Conservation (phyloP, 1,139 yeast genomes). For the Yamadazyma pseudoaaseri region DNA sequence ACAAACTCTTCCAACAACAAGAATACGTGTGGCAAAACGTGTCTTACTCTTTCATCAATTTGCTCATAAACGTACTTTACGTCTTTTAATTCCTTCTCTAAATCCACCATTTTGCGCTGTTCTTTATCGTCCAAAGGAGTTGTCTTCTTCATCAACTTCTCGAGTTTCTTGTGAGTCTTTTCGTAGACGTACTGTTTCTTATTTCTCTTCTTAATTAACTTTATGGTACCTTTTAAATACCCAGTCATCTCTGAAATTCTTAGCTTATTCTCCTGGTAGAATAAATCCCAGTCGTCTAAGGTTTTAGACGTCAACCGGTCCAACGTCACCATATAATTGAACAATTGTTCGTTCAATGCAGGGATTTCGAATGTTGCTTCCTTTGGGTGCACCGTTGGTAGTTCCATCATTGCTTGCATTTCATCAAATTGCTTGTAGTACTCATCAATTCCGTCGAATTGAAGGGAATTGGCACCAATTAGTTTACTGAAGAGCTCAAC, state of each 20-base stretch:
- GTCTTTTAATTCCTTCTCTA: slow-evolving; percentile 30
- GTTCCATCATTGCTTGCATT: slow-evolving; percentile 29
- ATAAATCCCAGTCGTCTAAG: slow-evolving; percentile 30
- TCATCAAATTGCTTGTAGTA: slow-evolving; percentile 37
- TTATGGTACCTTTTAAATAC: slow-evolving; percentile 35
- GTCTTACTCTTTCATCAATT: slow-evolving; percentile 38
- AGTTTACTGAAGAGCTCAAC: slow-evolving; percentile 31
- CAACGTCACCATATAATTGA: slow-evolving; percentile 28
- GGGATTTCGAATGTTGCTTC: slow-evolving; percentile 30
- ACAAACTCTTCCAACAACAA: slow-evolving; percentile 52
- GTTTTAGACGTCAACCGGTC: slow-evolving; percentile 30
- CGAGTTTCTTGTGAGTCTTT: slow-evolving; percentile 37
- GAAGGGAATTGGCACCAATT: slow-evolving; percentile 39
- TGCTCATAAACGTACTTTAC: slow-evolving; percentile 30
- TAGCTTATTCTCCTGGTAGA: slow-evolving; percentile 27
- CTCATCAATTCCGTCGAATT: slow-evolving; percentile 43
- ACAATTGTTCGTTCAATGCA: slow-evolving; percentile 30
- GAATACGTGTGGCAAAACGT: slow-evolving; percentile 47
- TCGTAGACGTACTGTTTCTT: slow-evolving; percentile 43
- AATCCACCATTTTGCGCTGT: slow-evolving; percentile 26
- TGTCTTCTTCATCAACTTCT: slow-evolving; percentile 40
- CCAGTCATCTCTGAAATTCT: slow-evolving; percentile 40
- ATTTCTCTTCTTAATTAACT: slow-evolving; percentile 44
- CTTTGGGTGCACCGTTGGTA: slow-evolving; percentile 40
- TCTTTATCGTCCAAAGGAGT: slow-evolving; percentile 40